Base-by-base conservation (phyloP, 2,329 filamentous ascomycete genomes). In the Arthrobotrys entomopaga region DNA sequence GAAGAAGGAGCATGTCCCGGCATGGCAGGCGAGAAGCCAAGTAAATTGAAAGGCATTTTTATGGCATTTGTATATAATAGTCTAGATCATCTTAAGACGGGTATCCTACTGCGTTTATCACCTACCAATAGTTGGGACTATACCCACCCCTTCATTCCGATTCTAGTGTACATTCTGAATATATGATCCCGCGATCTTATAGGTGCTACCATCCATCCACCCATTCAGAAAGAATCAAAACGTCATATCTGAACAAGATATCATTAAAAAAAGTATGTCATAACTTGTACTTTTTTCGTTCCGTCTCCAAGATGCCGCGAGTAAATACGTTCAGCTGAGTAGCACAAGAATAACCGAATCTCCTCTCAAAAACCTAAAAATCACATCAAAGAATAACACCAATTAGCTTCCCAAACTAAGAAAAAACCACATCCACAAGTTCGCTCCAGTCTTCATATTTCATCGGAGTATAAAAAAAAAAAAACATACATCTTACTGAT, bases 401-500 rank as follows among this genome's bases (percentile, higher is more conserved):
- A 19, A 16, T 67, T 20, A 59, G 54, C 22, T 15, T 15, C 7
- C 42, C 26, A 46, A 22, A 24, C 20, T 20, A 6, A 46, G 5
- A 46, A 49, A 61, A 19, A 7, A 34, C 6, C 20, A 13, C n/a
- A n/a, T n/a, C n/a, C n/a, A n/a, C n/a, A n/a, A n/a, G n/a, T n/a
- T n/a, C n/a, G n/a, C n/a, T n/a, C n/a, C n/a, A n/a, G n/a, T n/a
- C n/a, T n/a, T n/a, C n/a, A n/a, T n/a, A n/a, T 26, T 26, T 8
- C 15, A 2, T 7, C 6, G 2, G 22, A 10, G 22, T 11, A 4
- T 29, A 6, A n/a, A n/a, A n/a, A n/a, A 57, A 20, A 24, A 34
- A 50, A 75, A 11, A 87, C 89, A 78, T 82, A 93, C 93, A 97
- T 94, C 85, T 97, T 97, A 86, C 92, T 96, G 80, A 98, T 95